Base-by-base conservation (phyloP, 805 yeast species). In the Metschnikowia gruessii region DNA sequence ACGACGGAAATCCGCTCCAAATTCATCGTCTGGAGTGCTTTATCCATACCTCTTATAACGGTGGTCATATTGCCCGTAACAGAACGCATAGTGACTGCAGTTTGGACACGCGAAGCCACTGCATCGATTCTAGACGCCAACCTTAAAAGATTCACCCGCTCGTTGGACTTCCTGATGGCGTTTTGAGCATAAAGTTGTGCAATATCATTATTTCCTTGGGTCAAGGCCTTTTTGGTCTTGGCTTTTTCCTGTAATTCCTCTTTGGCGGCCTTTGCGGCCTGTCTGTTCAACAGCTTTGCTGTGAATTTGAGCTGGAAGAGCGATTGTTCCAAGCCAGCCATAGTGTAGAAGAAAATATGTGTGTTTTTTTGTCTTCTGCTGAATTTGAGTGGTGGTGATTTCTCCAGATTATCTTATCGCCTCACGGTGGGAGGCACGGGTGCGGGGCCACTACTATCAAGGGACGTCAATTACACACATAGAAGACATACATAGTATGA, bases 1-100 rank as follows among this genome's bases (percentile, higher is more conserved):
- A 94, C 92, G 67, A 90, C 68, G 4, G 97, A 88, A 26, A 94
- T 94, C 57, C 81, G 82, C 66, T 94, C 98, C 52, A 94, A 71
- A 65, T 94, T 94, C 99, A 94, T 94, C 18, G 92, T 83, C 59
- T 88, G 94, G 70, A 94, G 77, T 1, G 99, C 99, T 59, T 81
- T 83, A 65, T 94, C 99, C 98, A 94, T 92, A 9, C 97, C 97
- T 60, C 77, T 82, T 48, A 95, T 94, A 11, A 92, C 98, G 40
- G 79, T 82, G 8, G 94, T 80, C 98, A 94, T 94, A 57, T 90
- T 91, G 1, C 91, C 90, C 0, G 96, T 88, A 10, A 94, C 97
- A 41, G 87, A 82, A 54, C 96, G 78, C 99, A 94, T 94, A 0
- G 98, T 92, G 6, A 94, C 97, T 0, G 99, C 99, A 0, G 99